Percentiles rank a stretch among this genome's conserved stretches.
phyloP scores from a whole-genome alignment of 2,329 filamentous ascomycete genomes.

The Fusarium coicis region DNA sequence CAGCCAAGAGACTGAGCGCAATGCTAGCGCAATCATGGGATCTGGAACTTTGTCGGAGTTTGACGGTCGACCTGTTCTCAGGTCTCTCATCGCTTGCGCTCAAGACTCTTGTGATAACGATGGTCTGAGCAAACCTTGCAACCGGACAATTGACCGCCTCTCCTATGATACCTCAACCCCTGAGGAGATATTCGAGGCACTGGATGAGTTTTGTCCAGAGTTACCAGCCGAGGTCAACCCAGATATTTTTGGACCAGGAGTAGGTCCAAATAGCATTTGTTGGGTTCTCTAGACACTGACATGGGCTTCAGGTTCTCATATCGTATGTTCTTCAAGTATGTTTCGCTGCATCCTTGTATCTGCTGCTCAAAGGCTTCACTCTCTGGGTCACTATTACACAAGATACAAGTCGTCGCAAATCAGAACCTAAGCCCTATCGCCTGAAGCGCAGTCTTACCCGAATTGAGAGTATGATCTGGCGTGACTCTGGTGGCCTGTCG shows the following conservation, averaged over 20 bases:
- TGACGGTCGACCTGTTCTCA: conserved; percentile 46
- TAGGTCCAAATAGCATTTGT: conserved; percentile 32
- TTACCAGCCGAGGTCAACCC: conserved; percentile 52
- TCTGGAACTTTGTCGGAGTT: conserved; percentile 46
- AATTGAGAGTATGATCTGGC: conserved; percentile 52
- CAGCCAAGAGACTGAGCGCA: conserved; percentile 49
- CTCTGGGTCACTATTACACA: conserved; percentile 50
- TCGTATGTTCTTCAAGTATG: conserved; percentile 53
- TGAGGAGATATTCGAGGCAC: conserved; percentile 48
- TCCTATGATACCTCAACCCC: conserved; percentile 41
- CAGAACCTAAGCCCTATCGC: conserved; percentile 31
- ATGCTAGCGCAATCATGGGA: conserved; percentile 52
- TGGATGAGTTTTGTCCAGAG: conserved; percentile 51
- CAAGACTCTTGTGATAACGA: conserved; percentile 51
- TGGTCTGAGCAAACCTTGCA: conserved; percentile 47
- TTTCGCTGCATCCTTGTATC: conserved; percentile 49
- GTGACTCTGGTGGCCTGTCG: conserved; percentile 50
- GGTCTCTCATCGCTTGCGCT: conserved; percentile 49
- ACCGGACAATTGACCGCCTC: conserved; percentile 43
- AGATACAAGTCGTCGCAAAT: conserved; percentile 34
- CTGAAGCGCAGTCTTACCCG: conserved; percentile 49
- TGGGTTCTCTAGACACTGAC: conserved; percentile 5
- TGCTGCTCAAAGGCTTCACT: conserved; percentile 50
- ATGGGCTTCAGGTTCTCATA: conserved; percentile 49
- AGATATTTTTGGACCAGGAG: conserved; percentile 54